phyloP scores from a whole-genome alignment of 2,329 filamentous ascomycete species.

The Aspergillus glaucus region DNA sequence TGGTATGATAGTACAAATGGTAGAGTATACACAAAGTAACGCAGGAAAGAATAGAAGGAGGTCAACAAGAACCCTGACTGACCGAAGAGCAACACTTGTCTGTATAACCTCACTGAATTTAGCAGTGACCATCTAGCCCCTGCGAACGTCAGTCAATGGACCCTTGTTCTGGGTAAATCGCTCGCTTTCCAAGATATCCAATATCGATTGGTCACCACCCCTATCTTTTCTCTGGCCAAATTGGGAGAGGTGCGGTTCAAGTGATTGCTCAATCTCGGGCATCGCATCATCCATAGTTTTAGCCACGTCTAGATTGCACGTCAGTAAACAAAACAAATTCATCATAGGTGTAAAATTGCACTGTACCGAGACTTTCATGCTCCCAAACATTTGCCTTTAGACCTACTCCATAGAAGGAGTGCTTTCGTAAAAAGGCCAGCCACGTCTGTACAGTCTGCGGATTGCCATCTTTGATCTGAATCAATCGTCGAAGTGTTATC shows the following conservation, averaged over 20 bases:
- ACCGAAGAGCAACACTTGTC: neutral
- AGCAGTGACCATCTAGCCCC: slow-evolving; percentile 9
- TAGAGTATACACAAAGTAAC: no score
- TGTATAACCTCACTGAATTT: no score
- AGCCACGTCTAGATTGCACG: slow-evolving; percentile 31
- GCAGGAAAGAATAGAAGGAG: neutral
- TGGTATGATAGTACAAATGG: no score
- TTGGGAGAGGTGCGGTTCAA: slow-evolving; percentile 34
- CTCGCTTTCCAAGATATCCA: slow-evolving; percentile 32
- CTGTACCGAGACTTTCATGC: slow-evolving; percentile 64
- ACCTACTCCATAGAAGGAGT: slow-evolving; percentile 91
- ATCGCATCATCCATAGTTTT: slow-evolving; percentile 35
- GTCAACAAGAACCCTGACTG: neutral
- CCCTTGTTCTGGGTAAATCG: slow-evolving; percentile 30
- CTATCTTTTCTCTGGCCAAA: slow-evolving; percentile 36
- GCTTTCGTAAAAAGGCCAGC: slow-evolving; percentile 86
- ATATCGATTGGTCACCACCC: slow-evolving; percentile 22
- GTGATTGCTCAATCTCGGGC: slow-evolving; percentile 32
- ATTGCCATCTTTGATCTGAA: slow-evolving; percentile 89
- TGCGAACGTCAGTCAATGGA: slow-evolving; percentile 28
- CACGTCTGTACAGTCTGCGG: slow-evolving; percentile 84
- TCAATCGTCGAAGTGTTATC: slow-evolving; percentile 74
- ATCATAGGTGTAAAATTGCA: slow-evolving; percentile 1
- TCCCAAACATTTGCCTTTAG: slow-evolving; percentile 99
- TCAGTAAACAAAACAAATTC: slow-evolving; percentile 5